A percentile compares a stretch with the other conserved stretches of the same genome.
phyloP scores from a whole-genome alignment of 352 stramenopile species.

The Pythium brachiatum region DNA sequence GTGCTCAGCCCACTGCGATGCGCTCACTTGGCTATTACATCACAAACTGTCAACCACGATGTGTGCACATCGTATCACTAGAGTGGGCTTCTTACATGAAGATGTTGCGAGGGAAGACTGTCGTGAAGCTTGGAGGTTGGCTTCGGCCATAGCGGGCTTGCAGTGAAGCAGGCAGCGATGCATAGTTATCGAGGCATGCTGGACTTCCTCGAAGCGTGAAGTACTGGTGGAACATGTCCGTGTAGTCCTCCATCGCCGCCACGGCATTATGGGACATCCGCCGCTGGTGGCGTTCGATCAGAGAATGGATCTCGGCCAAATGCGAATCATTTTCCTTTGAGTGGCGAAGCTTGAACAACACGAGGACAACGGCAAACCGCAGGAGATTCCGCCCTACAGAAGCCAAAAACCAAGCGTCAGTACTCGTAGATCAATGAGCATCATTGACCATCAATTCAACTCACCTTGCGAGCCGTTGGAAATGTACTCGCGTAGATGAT shows the following conservation, averaged over 20 bases:
- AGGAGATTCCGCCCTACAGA: constrained; percentile 29
- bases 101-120: constrained; percentile 24
- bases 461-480: constrained; percentile 48
- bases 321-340: not conserved
- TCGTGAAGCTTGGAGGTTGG: constrained; percentile 3
- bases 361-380: constrained; percentile 56
- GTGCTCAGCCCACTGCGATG: constrained; percentile 64
- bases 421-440: too few species aligned
- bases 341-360: constrained; percentile 50
- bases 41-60: not conserved
- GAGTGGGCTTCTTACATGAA: constrained; percentile 17
- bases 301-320: constrained; percentile 26
- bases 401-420: not conserved
- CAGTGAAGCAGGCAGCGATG: constrained; percentile 15
- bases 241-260: constrained; percentile 49
- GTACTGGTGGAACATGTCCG: constrained; percentile 45
- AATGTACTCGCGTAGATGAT: constrained; percentile 45
- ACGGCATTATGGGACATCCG: constrained; percentile 26
- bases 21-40: constrained; percentile 44
- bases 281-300: constrained; percentile 33
- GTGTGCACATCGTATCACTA: too few species aligned
- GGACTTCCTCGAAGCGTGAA: constrained; percentile 43
- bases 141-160: constrained; percentile 17
- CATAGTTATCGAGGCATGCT: constrained; percentile 23
- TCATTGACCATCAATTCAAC: too few species aligned